These are phyloP conservation scores for Xerocomus nothofagi DNA, from an alignment of 1,284 basidiomycete species.

Conservation along the genomic window DNA sequence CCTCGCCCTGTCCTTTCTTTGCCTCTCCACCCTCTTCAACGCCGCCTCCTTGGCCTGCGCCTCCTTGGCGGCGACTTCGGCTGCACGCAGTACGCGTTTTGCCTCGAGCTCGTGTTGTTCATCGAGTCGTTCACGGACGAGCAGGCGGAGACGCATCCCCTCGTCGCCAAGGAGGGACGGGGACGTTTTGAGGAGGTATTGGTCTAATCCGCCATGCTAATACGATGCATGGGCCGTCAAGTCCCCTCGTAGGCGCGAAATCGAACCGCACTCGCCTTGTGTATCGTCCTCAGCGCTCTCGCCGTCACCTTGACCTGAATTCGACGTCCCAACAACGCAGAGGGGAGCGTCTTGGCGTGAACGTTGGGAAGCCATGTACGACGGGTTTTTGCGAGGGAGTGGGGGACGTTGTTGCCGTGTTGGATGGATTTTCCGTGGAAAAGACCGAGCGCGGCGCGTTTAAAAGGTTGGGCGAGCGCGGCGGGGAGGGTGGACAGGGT, in stretches of 20 bases:
- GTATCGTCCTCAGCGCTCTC: slow-evolving; percentile 73
- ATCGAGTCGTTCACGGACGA: slow-evolving; percentile 49
- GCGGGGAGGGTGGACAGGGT: slow-evolving; percentile 29
- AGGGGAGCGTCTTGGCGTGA: slow-evolving; percentile 69
- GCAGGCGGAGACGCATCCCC: slow-evolving; percentile 70
- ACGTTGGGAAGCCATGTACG: slow-evolving; percentile 88
- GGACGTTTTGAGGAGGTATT: slow-evolving; percentile 70
- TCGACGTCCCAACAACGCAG: slow-evolving; percentile 58
- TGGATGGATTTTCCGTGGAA: slow-evolving; percentile 80
- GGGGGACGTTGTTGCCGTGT: slow-evolving; percentile 89
- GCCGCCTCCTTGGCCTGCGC: slow-evolving; percentile 10
- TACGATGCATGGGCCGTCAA: not conserved
- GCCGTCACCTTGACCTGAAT: slow-evolving; percentile 72
- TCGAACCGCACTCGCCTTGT: slow-evolving; percentile 59
- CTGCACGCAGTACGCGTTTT: slow-evolving; percentile 10
- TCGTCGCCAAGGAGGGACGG: slow-evolving; percentile 67
- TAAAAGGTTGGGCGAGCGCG: slow-evolving; percentile 63
- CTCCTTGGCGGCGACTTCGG: slow-evolving; percentile 24
- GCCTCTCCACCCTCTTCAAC: slow-evolving; percentile 9
- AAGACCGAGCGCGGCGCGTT: slow-evolving; percentile 71
- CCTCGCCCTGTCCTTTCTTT: slow-evolving; percentile 11
- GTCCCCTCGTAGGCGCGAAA: not conserved
- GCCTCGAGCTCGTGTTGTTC: slow-evolving; percentile 26
- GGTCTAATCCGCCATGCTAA: slow-evolving; percentile 79
- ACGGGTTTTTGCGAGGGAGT: slow-evolving; percentile 90